Evolutionary conservation across 2,329 filamentous ascomycete species (phyloP).

Genomic region (Fusarium coffeatum): DNA sequence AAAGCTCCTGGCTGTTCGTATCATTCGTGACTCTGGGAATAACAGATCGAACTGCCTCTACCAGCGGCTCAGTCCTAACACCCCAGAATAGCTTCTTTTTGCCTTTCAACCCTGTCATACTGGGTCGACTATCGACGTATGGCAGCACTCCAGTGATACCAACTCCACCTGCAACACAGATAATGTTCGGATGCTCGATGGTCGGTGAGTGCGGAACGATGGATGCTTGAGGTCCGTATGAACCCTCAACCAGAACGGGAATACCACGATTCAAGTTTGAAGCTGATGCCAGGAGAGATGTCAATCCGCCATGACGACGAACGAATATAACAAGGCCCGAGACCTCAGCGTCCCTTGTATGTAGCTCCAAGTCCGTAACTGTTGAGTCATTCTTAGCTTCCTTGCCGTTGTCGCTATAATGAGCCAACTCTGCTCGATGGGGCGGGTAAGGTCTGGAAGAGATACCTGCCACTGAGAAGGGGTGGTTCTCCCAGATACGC

Average conservation of each 20-base stretch:
- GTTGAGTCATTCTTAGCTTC: slow-evolving; percentile 1
- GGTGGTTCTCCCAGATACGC: slow-evolving; percentile 50
- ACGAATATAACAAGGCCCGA: slow-evolving; percentile 46
- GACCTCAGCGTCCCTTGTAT: slow-evolving; percentile 14
- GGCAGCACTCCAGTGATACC: slow-evolving; percentile 47
- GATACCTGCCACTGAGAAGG: slow-evolving; percentile 45
- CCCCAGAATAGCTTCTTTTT: slow-evolving; percentile 48
- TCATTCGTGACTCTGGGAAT: neutral
- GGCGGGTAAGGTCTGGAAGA: slow-evolving; percentile 6
- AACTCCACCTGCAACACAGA: slow-evolving; percentile 49
- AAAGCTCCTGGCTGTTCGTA: neutral
- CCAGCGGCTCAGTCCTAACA: neutral
- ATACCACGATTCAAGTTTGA: slow-evolving; percentile 26
- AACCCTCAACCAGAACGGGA: slow-evolving; percentile 45
- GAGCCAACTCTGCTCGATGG: neutral
- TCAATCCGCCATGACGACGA: slow-evolving; percentile 42
- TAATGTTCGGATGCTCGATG: slow-evolving; percentile 38
- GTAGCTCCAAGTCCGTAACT: neutral
- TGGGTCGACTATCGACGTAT: slow-evolving; percentile 34
- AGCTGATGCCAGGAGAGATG: slow-evolving; percentile 30
- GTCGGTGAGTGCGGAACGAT: neutral
- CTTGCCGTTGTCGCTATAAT: neutral
- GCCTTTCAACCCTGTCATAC: slow-evolving; percentile 29
- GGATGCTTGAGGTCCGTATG: slow-evolving; percentile 39
- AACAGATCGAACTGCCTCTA: neutral